Conservation (phyloP, 331 rosid species). For the Rosa hybrid region DNA sequence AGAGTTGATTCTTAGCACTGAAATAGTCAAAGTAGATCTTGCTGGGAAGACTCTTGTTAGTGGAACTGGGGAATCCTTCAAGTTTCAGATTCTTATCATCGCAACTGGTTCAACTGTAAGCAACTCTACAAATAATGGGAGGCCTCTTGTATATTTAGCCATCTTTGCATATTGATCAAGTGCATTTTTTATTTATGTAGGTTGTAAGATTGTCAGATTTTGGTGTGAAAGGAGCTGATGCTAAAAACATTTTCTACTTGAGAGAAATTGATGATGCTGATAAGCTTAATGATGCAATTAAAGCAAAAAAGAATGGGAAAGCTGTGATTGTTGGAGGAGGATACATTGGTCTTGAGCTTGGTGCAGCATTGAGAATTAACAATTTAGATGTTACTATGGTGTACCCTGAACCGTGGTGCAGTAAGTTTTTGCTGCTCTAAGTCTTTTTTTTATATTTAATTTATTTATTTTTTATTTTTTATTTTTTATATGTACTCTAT, state of each 20-base stretch:
- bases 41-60: slow-evolving; percentile 67
- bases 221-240: slow-evolving; percentile 95
- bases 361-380: slow-evolving; percentile 85
- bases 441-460: background rate
- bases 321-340: slow-evolving; percentile 99
- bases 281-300: slow-evolving; percentile 66
- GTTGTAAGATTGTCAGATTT: slow-evolving; percentile 83
- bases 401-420: slow-evolving; percentile 98
- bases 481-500: no score
- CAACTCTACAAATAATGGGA: background rate
- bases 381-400: slow-evolving; percentile 83
- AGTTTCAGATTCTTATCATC: slow-evolving; percentile 67
- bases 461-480: no score
- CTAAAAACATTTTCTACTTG: slow-evolving; percentile 90
- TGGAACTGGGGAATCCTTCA: slow-evolving; percentile 66
- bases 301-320: slow-evolving; percentile 75
- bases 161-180: slow-evolving; percentile 13
- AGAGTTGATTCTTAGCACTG: slow-evolving; percentile 81
- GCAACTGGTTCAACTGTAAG: slow-evolving; percentile 95
- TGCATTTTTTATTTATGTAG: slow-evolving; percentile 39
- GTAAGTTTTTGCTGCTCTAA: slow-evolving; percentile 57
- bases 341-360: slow-evolving; percentile 93
- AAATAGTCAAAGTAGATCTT: slow-evolving; percentile 81
- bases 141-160: background rate
- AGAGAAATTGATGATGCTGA: slow-evolving; percentile 97